Evolutionary conservation across 768 basidiomycete genomes (phyloP).

Genomic region (Clitopilus hobsonii): DNA sequence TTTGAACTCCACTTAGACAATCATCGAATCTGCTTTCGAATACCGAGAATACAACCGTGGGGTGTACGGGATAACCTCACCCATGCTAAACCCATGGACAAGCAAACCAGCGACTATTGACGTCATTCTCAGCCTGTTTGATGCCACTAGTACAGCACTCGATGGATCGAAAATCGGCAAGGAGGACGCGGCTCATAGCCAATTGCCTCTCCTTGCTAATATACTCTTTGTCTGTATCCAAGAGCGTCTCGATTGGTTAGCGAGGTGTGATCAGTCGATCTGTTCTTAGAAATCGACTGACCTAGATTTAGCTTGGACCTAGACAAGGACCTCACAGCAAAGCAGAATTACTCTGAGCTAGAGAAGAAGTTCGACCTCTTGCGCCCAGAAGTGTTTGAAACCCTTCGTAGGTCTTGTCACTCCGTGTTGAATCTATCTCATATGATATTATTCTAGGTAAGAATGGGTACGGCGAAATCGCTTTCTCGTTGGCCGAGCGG

Average conservation of each 20-base stretch:
- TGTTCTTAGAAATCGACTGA: background rate
- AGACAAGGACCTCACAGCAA: slow-evolving; percentile 43
- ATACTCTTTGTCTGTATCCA: slow-evolving; percentile 61
- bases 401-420: slow-evolving; percentile 56
- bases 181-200: slow-evolving; percentile 37
- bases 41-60: slow-evolving; percentile 68
- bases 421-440: background rate
- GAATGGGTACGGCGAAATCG: slow-evolving; percentile 60
- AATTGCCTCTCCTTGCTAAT: slow-evolving; percentile 62
- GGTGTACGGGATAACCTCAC: slow-evolving; percentile 74
- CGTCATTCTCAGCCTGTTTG: slow-evolving; percentile 66
- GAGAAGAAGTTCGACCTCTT: slow-evolving; percentile 64
- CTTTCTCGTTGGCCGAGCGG: slow-evolving; percentile 80
- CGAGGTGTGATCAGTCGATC: slow-evolving; percentile 34
- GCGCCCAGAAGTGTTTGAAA: slow-evolving; percentile 74
- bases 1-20: slow-evolving; percentile 75
- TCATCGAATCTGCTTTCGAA: slow-evolving; percentile 66
- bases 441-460: slow-evolving; percentile 39
- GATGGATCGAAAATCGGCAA: slow-evolving; percentile 30
- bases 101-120: slow-evolving; percentile 67
- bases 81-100: slow-evolving; percentile 80
- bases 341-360: slow-evolving; percentile 52
- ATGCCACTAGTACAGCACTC: slow-evolving; percentile 47
- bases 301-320: slow-evolving; percentile 34
- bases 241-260: slow-evolving; percentile 67